phyloP scores from a whole-genome alignment of 352 stramenopile species.

The Phytophthora citricola region DNA sequence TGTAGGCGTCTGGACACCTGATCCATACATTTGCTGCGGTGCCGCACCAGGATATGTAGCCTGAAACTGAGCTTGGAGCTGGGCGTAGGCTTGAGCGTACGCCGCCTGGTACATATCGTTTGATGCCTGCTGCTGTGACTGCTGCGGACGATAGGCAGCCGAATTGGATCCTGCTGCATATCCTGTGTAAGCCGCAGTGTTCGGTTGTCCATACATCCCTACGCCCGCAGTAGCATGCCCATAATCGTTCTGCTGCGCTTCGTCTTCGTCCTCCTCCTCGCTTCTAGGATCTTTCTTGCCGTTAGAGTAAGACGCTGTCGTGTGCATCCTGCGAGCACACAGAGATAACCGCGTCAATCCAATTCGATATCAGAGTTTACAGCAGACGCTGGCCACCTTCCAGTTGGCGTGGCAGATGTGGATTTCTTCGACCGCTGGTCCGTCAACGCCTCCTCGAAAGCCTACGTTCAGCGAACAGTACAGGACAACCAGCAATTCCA shows the following conservation, averaged over 20 bases:
- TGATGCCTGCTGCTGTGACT: constrained; percentile 23
- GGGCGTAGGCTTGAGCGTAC: constrained; percentile 58
- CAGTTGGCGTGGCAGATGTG: constrained; percentile 15
- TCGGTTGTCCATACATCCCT: constrained; percentile 22
- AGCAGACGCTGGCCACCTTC: constrained; percentile 12
- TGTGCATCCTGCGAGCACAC: constrained; percentile 34
- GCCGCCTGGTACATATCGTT: constrained; percentile 68
- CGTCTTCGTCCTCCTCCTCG: constrained; percentile 25
- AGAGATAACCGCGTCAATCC: neutral
- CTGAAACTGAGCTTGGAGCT: constrained; percentile 68
- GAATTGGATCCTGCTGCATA: constrained; percentile 14
- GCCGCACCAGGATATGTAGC: constrained; percentile 36
- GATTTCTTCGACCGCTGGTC: constrained; percentile 45
- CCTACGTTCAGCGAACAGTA: constrained; percentile 33
- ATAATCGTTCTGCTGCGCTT: constrained; percentile 9
- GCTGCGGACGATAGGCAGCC: constrained; percentile 20
- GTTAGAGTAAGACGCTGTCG: constrained; percentile 7
- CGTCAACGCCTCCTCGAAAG: constrained; percentile 73
- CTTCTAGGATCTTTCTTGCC: constrained; percentile 34
- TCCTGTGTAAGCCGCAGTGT: constrained; percentile 14
- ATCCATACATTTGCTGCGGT: constrained; percentile 27
- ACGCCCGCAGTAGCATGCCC: constrained; percentile 1
- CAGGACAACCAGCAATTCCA: constrained; percentile 9
- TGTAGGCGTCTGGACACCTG: constrained; percentile 19
- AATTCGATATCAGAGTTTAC: constrained; percentile 13